Evolutionary conservation across 169 alveolate genomes (phyloP).

Genomic region (Plasmodium knowlesi): DNA sequence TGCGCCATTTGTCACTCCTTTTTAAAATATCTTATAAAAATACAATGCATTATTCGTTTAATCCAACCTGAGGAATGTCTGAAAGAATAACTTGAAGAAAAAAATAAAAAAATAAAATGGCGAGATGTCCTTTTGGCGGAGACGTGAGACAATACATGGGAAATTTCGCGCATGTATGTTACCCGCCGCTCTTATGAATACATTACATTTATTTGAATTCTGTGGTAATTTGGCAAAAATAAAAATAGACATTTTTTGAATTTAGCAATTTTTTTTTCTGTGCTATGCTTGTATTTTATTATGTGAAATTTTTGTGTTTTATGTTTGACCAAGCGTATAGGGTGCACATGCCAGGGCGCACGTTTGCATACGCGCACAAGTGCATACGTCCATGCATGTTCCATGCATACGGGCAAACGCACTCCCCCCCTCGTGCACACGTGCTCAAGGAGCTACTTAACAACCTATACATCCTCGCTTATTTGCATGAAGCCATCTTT

Average conservation of each 20-base stretch:
- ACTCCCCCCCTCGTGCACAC: neutral
- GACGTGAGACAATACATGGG: neutral
- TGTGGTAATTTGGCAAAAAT: neutral
- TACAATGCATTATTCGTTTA: neutral
- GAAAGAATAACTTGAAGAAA: neutral
- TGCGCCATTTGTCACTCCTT: neutral
- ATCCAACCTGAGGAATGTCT: neutral
- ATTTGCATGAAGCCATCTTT: neutral
- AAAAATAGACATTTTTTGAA: slow-evolving; percentile 6
- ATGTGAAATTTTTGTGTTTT: neutral
- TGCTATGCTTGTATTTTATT: neutral
- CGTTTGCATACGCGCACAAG: slow-evolving; percentile 4
- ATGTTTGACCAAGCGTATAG: neutral
- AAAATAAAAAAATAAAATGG: neutral
- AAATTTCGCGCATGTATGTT: neutral
- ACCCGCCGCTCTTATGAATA: neutral
- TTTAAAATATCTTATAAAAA: neutral
- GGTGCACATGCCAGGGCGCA: neutral
- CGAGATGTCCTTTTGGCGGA: neutral
- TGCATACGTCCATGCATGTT: neutral
- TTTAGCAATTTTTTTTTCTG: neutral
- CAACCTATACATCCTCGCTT: neutral
- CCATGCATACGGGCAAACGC: neutral
- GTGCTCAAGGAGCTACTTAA: slow-evolving; percentile 18
- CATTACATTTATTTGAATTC: neutral